Conservation (phyloP, 208 protist species). For the Leishmania tarentolae region DNA sequence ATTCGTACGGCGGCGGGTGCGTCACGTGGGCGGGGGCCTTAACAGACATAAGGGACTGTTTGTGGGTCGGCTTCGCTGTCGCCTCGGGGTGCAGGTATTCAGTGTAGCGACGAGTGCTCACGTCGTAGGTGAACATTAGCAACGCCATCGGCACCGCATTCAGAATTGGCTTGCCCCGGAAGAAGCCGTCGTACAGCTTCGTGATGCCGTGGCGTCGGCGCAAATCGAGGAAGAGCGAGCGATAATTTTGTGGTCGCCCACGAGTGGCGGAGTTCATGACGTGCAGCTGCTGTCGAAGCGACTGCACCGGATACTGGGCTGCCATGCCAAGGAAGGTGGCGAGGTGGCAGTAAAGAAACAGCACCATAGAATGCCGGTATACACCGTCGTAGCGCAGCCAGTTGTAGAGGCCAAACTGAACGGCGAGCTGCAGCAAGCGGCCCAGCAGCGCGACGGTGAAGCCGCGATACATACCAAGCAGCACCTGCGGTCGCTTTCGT, state of each 20-base stretch:
- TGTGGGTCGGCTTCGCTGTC: slow-evolving; percentile 32
- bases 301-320: slow-evolving; percentile 70
- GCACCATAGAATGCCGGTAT: slow-evolving; percentile 49
- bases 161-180: slow-evolving; percentile 60
- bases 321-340: slow-evolving; percentile 52
- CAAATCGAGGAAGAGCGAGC: slow-evolving; percentile 59
- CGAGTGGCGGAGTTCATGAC: slow-evolving; percentile 42
- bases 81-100: slow-evolving; percentile 66
- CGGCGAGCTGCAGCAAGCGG: slow-evolving; percentile 44
- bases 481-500: slow-evolving; percentile 48
- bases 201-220: slow-evolving; percentile 70
- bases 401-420: slow-evolving; percentile 85
- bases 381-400: slow-evolving; percentile 70
- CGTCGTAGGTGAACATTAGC: slow-evolving; percentile 70
- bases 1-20: slow-evolving; percentile 56
- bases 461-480: slow-evolving; percentile 68
- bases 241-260: slow-evolving; percentile 46
- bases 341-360: slow-evolving; percentile 81
- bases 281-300: slow-evolving; percentile 68
- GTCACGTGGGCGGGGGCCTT: slow-evolving; percentile 28
- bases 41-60: slow-evolving; percentile 52
- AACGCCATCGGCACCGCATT: slow-evolving; percentile 70
- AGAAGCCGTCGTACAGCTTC: slow-evolving; percentile 89
- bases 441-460: slow-evolving; percentile 34
- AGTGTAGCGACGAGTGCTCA: slow-evolving; percentile 56